Conservation (phyloP, 768 basidiomycete genomes). For the Podaxis sp. region DNA sequence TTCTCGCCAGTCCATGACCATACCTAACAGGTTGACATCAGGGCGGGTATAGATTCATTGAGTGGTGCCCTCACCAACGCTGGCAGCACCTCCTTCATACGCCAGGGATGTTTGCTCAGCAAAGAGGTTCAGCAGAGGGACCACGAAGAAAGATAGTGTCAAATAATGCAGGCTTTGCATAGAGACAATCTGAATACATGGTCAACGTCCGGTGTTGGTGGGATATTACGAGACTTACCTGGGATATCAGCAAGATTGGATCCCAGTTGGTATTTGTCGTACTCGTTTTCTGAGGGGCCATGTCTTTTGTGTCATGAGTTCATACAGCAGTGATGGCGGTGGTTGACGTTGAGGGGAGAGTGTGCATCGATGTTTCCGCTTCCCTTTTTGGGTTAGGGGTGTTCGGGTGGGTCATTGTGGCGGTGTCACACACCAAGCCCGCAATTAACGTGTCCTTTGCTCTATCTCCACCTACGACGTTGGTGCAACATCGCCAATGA, state of each 20-base stretch:
- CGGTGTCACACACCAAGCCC: not conserved
- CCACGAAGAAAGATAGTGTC: conserved; percentile 78
- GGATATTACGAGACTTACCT: conserved; percentile 46
- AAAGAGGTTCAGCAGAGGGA: conserved; percentile 74
- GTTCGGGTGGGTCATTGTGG: not conserved
- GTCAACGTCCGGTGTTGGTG: not conserved
- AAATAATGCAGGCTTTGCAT: conserved; percentile 95
- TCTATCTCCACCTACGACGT: conserved; percentile 4
- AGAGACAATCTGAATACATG: conserved; percentile 72
- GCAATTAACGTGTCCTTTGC: conserved; percentile 1
- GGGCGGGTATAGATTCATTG: not conserved
- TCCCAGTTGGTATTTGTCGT: conserved; percentile 71
- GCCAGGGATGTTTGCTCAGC: conserved; percentile 69
- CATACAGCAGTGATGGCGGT: conserved; percentile 13
- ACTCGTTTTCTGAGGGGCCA: conserved; percentile 38
- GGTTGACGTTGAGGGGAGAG: not conserved
- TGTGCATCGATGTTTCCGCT: not conserved
- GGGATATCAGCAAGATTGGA: conserved; percentile 82
- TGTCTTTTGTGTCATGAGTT: conserved; percentile 17
- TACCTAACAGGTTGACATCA: conserved; percentile 42
- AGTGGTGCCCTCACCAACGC: conserved; percentile 55
- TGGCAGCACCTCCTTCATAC: conserved; percentile 80
- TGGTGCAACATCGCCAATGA: conserved; percentile 2
- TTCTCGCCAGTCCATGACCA: conserved; percentile 98
- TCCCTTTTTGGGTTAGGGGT: conserved; percentile 21